Evolutionary conservation across 352 stramenopile species (phyloP), one percentile per base, ranked within the genome.

Genomic region (Phytophthora fragariaefolia): DNA sequence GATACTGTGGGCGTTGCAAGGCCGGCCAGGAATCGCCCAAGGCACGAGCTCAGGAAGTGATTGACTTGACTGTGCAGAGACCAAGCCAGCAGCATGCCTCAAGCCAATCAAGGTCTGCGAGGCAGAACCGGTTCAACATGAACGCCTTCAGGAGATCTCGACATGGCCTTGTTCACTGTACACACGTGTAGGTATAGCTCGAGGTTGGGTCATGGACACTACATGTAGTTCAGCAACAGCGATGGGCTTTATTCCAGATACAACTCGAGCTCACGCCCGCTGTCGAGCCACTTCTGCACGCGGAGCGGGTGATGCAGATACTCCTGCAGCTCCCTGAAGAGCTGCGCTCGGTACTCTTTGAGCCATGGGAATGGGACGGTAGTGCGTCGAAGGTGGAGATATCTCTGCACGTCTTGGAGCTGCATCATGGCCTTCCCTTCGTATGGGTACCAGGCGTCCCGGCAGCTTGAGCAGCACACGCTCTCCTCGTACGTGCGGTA

Each of bases 31-130:
- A 71, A 55, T 48, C 62, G 30, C 24, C 24, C 38, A 13, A 73
- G 69, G 69, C 69, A 74, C 67, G 66, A 74, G 62, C 42, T 62
- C 26, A 6, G n/a, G 50, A 71, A 74, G 58, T 73, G 26, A 76
- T 63, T 76, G 69, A 71, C 52, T 73, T 46, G 30, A 13, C 40
- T 13, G 61, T 69, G 52, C 34, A 49, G 20, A 64, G 52, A 40
- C 60, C 63, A 34, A 63, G 36, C 32, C 30, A 49, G 63, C 40
- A 58, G 53, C 53, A 62, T 58, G 69, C 51, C 69, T 73, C 27
- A 34, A 47, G 23, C 69, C 69, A 76, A 76, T 73, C 57, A 73
- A 51, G 13, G 55, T 24, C 4, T 50, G 57, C 17, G 32, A 28
- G 20, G 32, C 34, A 34, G n/a, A 46, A 62, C 47, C 47, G 24